phyloP scores from a whole-genome alignment of 345 rosid genomes.

The Theobroma cacao region DNA sequence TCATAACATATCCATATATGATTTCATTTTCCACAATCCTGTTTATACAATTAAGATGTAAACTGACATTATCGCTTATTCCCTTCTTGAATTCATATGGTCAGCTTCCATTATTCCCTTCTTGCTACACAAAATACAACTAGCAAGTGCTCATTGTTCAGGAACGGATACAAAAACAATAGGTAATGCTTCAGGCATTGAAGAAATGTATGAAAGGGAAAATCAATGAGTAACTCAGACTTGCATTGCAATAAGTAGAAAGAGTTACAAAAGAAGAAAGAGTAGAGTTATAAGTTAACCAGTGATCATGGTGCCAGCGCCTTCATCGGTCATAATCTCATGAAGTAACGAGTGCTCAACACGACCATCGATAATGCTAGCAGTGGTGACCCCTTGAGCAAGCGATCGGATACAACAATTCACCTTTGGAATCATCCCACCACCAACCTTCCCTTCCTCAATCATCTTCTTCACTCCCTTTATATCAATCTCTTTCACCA shows the following conservation, averaged over 20 bases:
- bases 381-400: constrained; percentile 86
- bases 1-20: too few species aligned
- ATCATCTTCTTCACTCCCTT: constrained; percentile 84
- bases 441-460: constrained; percentile 65
- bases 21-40: too few species aligned
- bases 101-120: neutral
- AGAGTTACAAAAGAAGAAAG: neutral
- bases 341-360: constrained; percentile 76
- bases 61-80: too few species aligned
- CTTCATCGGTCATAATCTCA: constrained; percentile 86
- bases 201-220: neutral
- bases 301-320: constrained; percentile 96
- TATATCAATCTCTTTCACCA: constrained; percentile 84
- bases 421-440: constrained; percentile 96
- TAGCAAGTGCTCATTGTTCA: neutral
- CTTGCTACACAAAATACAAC: neutral
- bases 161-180: constrained; percentile 1
- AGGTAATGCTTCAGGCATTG: neutral
- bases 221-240: neutral
- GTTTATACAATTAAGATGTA: too few species aligned
- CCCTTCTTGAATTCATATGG: too few species aligned
- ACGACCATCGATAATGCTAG: constrained; percentile 90
- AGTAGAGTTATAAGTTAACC: constrained; percentile 32
- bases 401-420: constrained; percentile 80
- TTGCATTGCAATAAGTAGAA: neutral